Evolutionary conservation across 2,329 filamentous ascomycete species (phyloP).

Genomic region (Phoma sp.): DNA sequence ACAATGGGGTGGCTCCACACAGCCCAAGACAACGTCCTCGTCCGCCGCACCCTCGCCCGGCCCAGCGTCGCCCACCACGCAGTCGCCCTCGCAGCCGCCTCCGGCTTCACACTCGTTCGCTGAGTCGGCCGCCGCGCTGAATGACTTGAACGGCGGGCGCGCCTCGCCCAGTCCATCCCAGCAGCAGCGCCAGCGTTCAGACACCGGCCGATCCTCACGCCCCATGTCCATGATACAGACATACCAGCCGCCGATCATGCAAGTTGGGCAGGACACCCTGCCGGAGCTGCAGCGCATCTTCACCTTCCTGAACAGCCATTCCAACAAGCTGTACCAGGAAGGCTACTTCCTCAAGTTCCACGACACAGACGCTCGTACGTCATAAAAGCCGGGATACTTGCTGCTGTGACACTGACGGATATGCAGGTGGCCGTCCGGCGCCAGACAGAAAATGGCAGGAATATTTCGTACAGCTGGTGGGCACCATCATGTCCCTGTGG

Average conservation of each 20-base stretch:
- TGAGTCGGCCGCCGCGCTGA: slow-evolving; percentile 39
- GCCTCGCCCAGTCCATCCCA: slow-evolving; percentile 43
- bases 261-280: slow-evolving; percentile 81
- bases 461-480: slow-evolving; percentile 95
- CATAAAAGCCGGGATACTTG: slow-evolving; percentile 3
- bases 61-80: slow-evolving; percentile 42
- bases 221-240: slow-evolving; percentile 86
- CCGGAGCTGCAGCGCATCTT: slow-evolving; percentile 96
- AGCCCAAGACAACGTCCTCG: slow-evolving; percentile 32
- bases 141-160: slow-evolving; percentile 34
- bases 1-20: slow-evolving; percentile 65
- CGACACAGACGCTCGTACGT: slow-evolving; percentile 88
- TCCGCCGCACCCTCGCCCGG: slow-evolving; percentile 38
- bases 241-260: slow-evolving; percentile 85
- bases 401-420: slow-evolving; percentile 28
- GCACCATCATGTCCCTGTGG: slow-evolving; percentile 94
- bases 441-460: slow-evolving; percentile 90
- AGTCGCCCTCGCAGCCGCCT: slow-evolving; percentile 37
- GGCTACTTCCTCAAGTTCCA: slow-evolving; percentile 97
- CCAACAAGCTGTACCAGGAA: slow-evolving; percentile 96
- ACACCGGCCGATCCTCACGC: slow-evolving; percentile 63
- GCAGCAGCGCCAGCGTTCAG: slow-evolving; percentile 50
- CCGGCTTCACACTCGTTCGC: slow-evolving; percentile 26
- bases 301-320: slow-evolving; percentile 90
- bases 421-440: slow-evolving; percentile 81